Conservation (phyloP, 306 rosid species). For the Albizia julibrissin region DNA sequence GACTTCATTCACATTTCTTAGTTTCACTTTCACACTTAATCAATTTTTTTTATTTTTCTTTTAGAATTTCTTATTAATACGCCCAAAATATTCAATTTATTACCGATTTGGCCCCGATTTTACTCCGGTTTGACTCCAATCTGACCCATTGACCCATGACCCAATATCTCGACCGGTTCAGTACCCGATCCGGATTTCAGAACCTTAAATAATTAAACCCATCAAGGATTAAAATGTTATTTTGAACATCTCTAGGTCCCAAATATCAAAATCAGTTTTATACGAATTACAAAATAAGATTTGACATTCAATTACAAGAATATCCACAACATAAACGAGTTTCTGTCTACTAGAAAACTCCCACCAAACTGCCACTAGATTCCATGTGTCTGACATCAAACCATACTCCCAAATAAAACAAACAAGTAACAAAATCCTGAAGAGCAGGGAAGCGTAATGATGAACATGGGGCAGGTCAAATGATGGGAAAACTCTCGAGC, state of each 20-base stretch:
- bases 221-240: not conserved
- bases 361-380: conserved; percentile 20
- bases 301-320: conserved; percentile 9
- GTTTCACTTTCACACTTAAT: too few relatives aligned
- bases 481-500: conserved; percentile 10
- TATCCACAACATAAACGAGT: conserved; percentile 14
- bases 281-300: not conserved
- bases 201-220: not conserved
- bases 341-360: conserved; percentile 18
- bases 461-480: conserved; percentile 20
- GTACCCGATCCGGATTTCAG: too few relatives aligned
- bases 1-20: too few relatives aligned
- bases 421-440: conserved; percentile 27
- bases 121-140: too few relatives aligned
- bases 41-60: too few relatives aligned
- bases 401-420: conserved; percentile 30
- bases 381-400: not conserved
- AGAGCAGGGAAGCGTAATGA: conserved; percentile 22
- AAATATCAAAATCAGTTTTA: conserved; percentile 6
- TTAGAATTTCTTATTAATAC: too few relatives aligned
- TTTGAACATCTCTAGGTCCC: not conserved
- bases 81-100: too few relatives aligned
- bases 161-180: too few relatives aligned
- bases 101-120: too few relatives aligned
- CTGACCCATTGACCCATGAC: too few relatives aligned